Evolutionary conservation across 306 rosid species (phyloP).

Genomic region (Rosa lucieae): DNA sequence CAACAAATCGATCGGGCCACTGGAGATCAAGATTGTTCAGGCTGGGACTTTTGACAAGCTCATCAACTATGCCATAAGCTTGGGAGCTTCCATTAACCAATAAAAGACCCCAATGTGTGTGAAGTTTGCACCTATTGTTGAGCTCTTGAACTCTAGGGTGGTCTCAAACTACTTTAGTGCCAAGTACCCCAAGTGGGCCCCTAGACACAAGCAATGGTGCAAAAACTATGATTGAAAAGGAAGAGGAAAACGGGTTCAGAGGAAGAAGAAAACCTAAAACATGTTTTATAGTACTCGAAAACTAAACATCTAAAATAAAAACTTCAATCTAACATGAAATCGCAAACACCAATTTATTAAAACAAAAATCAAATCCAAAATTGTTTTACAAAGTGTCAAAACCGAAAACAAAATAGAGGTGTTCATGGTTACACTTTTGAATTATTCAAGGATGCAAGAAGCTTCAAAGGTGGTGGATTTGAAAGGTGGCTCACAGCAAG

Average conservation of each 20-base stretch:
- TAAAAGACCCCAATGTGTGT: conserved; percentile 94
- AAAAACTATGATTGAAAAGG: conserved; percentile 40
- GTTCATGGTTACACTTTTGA: too few relatives aligned
- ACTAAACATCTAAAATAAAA: too few relatives aligned
- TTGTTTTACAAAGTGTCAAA: too few relatives aligned
- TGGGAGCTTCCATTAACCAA: conserved; percentile 89
- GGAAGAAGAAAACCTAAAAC: not conserved
- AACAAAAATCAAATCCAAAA: too few relatives aligned
- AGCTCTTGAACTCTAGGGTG: conserved; percentile 73
- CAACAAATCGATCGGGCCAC: conserved; percentile 84
- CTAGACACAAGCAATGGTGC: conserved; percentile 74
- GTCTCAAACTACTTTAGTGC: conserved; percentile 60
- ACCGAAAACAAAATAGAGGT: too few relatives aligned
- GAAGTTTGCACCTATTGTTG: conserved; percentile 71
- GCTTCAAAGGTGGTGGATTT: too few relatives aligned
- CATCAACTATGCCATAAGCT: conserved; percentile 84
- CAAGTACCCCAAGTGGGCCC: conserved; percentile 83
- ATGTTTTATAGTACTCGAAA: too few relatives aligned
- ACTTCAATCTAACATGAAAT: too few relatives aligned
- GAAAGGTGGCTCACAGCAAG: too few relatives aligned
- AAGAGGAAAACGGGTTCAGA: not conserved
- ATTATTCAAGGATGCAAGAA: too few relatives aligned
- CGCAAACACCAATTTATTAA: too few relatives aligned
- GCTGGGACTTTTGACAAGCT: conserved; percentile 83
- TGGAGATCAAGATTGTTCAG: conserved; percentile 76